Evolutionary conservation across 768 basidiomycete species (phyloP).

Genomic region (Phlegmacium glaucopus): DNA sequence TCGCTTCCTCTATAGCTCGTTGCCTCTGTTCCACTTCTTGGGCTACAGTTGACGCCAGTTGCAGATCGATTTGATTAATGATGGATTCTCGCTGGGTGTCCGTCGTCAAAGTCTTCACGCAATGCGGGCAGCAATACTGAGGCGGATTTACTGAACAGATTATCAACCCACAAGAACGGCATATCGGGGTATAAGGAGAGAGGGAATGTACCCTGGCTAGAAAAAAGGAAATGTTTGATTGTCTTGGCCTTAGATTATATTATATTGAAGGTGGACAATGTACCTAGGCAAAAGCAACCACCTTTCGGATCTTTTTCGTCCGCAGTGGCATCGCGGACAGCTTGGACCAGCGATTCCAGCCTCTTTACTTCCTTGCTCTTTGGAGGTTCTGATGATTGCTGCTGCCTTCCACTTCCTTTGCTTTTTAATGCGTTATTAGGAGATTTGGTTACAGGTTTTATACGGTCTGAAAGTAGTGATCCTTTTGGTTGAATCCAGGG

Average conservation of each 20-base stretch:
- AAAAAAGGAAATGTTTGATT: not conserved
- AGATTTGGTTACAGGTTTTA: slow-evolving; percentile 30
- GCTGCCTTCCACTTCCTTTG: slow-evolving; percentile 36
- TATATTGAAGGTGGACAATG: slow-evolving; percentile 4
- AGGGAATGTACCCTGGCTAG: slow-evolving; percentile 55
- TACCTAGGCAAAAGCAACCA: slow-evolving; percentile 72
- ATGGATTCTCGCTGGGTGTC: slow-evolving; percentile 30
- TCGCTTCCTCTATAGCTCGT: slow-evolving; percentile 43
- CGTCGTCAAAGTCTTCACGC: slow-evolving; percentile 37
- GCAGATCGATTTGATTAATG: slow-evolving; percentile 38
- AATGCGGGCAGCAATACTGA: slow-evolving; percentile 52
- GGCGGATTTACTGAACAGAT: slow-evolving; percentile 58
- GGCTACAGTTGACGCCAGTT: slow-evolving; percentile 39
- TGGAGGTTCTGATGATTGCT: slow-evolving; percentile 25
- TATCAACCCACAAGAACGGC: slow-evolving; percentile 57
- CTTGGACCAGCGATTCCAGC: slow-evolving; percentile 46
- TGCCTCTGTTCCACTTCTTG: slow-evolving; percentile 49
- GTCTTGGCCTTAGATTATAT: not conserved
- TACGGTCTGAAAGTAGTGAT: slow-evolving; percentile 54
- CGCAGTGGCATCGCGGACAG: slow-evolving; percentile 31
- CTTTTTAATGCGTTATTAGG: slow-evolving; percentile 18
- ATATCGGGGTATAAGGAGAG: slow-evolving; percentile 55
- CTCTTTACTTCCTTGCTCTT: slow-evolving; percentile 48
- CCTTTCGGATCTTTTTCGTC: slow-evolving; percentile 51
- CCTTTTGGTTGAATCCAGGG: slow-evolving; percentile 40